These are phyloP conservation scores for Mucor circinelloides DNA, from an alignment of 371 early-diverging fungal genomes.

Conservation along the genomic window DNA sequence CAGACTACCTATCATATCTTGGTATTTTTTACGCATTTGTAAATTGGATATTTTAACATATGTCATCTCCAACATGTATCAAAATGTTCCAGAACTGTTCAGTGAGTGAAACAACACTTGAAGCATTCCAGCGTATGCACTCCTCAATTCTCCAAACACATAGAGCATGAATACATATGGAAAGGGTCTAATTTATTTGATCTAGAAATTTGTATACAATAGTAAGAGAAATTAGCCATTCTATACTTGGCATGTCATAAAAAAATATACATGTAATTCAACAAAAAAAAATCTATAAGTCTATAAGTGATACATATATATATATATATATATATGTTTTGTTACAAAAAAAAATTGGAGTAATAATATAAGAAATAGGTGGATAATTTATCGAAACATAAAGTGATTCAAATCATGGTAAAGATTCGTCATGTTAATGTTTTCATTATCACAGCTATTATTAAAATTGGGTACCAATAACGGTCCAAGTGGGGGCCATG, in stretches of 20 bases:
- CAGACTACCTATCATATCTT: not conserved
- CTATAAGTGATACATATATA: not conserved
- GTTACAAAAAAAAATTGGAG: not conserved
- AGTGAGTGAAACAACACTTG: not conserved
- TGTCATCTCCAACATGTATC: not conserved
- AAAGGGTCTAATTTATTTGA: not conserved
- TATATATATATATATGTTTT: not conserved
- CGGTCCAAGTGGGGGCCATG: not conserved
- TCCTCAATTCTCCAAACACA: not conserved
- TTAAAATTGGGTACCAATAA: not conserved
- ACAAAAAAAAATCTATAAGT: not conserved
- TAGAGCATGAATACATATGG: not conserved
- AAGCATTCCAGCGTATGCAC: not conserved
- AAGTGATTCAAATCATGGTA: not conserved
- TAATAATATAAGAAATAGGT: not conserved
- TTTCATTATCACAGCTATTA: not conserved
- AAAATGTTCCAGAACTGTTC: not conserved
- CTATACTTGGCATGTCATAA: not conserved
- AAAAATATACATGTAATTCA: not conserved
- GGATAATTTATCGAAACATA: not conserved
- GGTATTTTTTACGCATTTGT: not conserved
- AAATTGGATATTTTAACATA: not conserved
- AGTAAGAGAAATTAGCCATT: not conserved
- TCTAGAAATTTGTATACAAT: not conserved
- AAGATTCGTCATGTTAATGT: not conserved